These are phyloP conservation scores for Dothiorella sarmentorum DNA, from an alignment of 2,329 filamentous ascomycete species.

Conservation along the genomic window DNA sequence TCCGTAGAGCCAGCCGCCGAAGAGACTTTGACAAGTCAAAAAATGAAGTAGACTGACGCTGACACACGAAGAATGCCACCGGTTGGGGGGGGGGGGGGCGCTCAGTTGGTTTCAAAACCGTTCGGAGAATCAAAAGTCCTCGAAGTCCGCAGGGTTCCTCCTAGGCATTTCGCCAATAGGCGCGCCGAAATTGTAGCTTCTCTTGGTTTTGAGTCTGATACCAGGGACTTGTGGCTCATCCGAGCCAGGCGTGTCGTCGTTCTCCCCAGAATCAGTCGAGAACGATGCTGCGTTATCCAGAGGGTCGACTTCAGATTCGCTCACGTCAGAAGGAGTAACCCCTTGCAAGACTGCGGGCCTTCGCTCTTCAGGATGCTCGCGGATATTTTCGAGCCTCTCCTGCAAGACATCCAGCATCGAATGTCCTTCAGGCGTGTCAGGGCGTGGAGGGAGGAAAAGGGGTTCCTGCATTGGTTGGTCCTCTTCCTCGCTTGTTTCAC, in stretches of 20 bases:
- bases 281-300: conserved; percentile 22
- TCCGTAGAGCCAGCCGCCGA: conserved; percentile 1
- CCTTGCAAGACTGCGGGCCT: conserved; percentile 23
- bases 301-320: conserved; percentile 24
- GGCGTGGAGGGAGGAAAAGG: conserved; percentile 12
- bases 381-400: conserved; percentile 5
- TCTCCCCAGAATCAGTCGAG: conserved; percentile 22
- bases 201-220: conserved; percentile 32
- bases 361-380: conserved; percentile 19
- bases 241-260: neutral
- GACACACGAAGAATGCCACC: neutral
- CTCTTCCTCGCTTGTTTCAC: conserved; percentile 21
- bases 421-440: conserved; percentile 2
- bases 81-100: neutral
- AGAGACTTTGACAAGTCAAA: conserved; percentile 6
- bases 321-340: conserved; percentile 11
- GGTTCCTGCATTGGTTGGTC: conserved; percentile 13
- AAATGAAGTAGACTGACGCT: conserved; percentile 4
- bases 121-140: conserved; percentile 9
- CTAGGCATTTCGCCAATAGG: conserved; percentile 28
- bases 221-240: conserved; percentile 27
- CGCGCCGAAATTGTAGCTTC: conserved; percentile 34
- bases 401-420: conserved; percentile 1
- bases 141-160: conserved; percentile 12
- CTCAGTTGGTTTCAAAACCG: neutral